A percentile compares a stretch with the other conserved stretches of the same genome.
Conservation (phyloP, 805 yeast genomes). For the Metschnikowia matae region DNA sequence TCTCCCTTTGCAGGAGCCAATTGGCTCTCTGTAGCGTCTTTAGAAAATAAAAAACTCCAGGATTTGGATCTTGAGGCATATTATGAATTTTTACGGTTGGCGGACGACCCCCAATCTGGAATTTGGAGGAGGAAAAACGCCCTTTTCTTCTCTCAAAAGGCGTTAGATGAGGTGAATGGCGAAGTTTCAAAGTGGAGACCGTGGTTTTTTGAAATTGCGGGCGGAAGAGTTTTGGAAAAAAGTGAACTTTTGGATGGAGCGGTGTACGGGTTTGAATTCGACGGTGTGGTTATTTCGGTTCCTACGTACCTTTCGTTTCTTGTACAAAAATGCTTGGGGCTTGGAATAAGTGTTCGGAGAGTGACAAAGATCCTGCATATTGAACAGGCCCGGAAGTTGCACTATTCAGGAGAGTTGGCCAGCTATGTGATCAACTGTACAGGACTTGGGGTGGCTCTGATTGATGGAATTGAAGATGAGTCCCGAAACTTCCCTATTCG, state of each 20-base stretch:
- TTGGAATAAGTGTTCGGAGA: conserved; percentile 49
- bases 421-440: conserved; percentile 55
- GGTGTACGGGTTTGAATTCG: conserved; percentile 44
- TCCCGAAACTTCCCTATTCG: conserved; percentile 46
- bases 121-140: conserved; percentile 16
- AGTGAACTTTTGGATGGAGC: conserved; percentile 41
- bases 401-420: conserved; percentile 23
- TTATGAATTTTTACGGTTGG: conserved; percentile 41
- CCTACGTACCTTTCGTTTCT: conserved; percentile 54
- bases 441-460: conserved; percentile 45
- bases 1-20: conserved; percentile 74
- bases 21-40: conserved; percentile 57
- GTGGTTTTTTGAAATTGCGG: conserved; percentile 49
- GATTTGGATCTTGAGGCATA: conserved; percentile 48
- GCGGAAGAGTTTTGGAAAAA: conserved; percentile 29
- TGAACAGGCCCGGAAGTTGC: conserved; percentile 40
- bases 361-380: conserved; percentile 36
- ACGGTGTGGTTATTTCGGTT: conserved; percentile 57
- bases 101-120: conserved; percentile 50
- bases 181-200: conserved; percentile 15
- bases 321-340: conserved; percentile 38
- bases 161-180: conserved; percentile 9
- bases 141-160: conserved; percentile 11
- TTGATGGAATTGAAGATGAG: conserved; percentile 45
- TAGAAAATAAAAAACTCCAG: conserved; percentile 26